Conservation (phyloP, 371 early-diverging fungal genomes). For the Sporodiniella umbellata region DNA sequence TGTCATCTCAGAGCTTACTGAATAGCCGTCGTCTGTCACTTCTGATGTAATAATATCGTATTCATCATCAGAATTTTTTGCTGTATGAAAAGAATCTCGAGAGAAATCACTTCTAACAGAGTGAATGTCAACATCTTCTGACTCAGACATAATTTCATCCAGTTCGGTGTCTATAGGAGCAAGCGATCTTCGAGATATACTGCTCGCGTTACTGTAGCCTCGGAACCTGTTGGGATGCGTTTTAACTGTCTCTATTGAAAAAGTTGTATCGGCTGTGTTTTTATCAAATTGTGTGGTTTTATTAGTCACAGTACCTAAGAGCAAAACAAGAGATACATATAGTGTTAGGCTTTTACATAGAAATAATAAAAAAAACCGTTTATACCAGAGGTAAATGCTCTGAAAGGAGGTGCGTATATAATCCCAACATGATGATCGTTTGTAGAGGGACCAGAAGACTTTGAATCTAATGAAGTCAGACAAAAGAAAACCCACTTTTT, state of each 20-base stretch:
- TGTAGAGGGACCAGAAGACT: conserved; percentile 21
- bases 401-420: conserved; percentile 57
- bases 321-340: background rate
- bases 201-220: conserved; percentile 15
- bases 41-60: conserved; percentile 11
- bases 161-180: conserved; percentile 4
- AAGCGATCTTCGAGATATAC: conserved; percentile 4
- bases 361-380: background rate
- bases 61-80: conserved; percentile 8
- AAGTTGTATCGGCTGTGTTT: background rate
- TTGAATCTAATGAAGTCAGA: conserved; percentile 3
- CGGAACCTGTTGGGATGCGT: conserved; percentile 1
- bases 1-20: background rate
- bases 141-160: background rate
- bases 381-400: conserved; percentile 39
- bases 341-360: too few relatives aligned
- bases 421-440: conserved; percentile 56
- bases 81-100: conserved; percentile 39
- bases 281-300: conserved; percentile 12
- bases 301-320: conserved; percentile 13
- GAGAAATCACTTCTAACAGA: conserved; percentile 27
- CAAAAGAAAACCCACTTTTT: background rate
- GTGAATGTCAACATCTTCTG: background rate
- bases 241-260: conserved; percentile 1
- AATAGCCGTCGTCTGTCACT: conserved; percentile 1